Conservation (phyloP, 108 stramenopile species). For the Discostella pseudostelligera region DNA sequence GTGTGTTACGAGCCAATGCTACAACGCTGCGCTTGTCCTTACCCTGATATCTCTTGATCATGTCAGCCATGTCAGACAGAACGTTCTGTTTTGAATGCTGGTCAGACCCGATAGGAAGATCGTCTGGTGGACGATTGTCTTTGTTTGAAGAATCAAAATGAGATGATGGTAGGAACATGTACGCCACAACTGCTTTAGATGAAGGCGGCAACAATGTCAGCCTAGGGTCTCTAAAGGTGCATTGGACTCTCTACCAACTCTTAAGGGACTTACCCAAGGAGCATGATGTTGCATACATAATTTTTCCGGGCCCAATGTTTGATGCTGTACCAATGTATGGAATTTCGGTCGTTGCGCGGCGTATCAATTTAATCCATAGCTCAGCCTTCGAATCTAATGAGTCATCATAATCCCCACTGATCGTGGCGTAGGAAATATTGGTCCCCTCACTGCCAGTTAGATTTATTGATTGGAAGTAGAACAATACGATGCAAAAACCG, state of each 20-base stretch:
- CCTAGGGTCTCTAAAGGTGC: too few relatives aligned
- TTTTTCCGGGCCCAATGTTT: conserved; percentile 66
- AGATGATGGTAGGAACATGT: conserved; percentile 75
- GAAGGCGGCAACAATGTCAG: too few relatives aligned
- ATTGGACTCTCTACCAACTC: too few relatives aligned
- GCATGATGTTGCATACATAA: conserved; percentile 67
- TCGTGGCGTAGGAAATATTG: conserved; percentile 34
- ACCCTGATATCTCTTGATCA: conserved; percentile 49
- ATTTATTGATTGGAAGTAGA: conserved; percentile 16
- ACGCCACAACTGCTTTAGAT: conserved; percentile 47
- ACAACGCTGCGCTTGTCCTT: conserved; percentile 75
- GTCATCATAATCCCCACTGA: conserved; percentile 22
- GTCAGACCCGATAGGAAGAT: not conserved
- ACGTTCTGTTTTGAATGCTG: conserved; percentile 24
- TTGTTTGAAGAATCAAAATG: conserved; percentile 40
- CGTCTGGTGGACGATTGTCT: conserved; percentile 8
- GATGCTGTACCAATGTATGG: conserved; percentile 68
- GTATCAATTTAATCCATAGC: conserved; percentile 29
- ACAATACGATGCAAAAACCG: conserved; percentile 33
- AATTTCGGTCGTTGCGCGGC: conserved; percentile 37
- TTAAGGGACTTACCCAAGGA: conserved; percentile 20
- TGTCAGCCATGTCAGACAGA: conserved; percentile 28
- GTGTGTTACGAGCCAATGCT: conserved; percentile 48
- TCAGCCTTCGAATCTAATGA: conserved; percentile 42
- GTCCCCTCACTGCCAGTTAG: conserved; percentile 12